Evolutionary conservation across 192 early-diverging fungal species (phyloP).

Genomic region (Linnemannia schmuckeri): DNA sequence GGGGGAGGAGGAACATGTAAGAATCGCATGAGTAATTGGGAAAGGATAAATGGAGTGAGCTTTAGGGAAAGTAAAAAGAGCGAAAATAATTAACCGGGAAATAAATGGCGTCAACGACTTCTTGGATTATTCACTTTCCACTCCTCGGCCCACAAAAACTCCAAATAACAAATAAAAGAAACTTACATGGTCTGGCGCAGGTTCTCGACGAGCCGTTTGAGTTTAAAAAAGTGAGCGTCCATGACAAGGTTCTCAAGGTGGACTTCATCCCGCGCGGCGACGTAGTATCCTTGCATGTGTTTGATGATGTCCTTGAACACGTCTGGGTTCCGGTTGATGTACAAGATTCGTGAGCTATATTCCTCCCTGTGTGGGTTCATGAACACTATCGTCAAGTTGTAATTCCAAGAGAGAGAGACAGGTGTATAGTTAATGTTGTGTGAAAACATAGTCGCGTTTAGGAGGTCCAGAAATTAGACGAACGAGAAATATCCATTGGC

Average conservation of each 20-base stretch:
- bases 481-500: not conserved
- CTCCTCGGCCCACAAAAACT: not conserved
- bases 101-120: not conserved
- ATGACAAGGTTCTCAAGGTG: conserved; percentile 53
- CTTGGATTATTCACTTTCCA: not conserved
- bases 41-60: not conserved
- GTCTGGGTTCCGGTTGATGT: conserved; percentile 67
- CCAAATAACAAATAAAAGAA: not conserved
- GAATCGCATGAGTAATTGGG: not conserved
- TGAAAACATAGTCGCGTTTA: not conserved
- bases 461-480: not conserved
- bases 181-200: conserved; percentile 57
- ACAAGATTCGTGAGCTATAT: conserved; percentile 40
- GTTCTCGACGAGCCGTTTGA: conserved; percentile 52
- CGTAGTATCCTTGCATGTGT: conserved; percentile 68
- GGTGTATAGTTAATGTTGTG: too few relatives aligned
- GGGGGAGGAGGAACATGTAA: not conserved
- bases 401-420: not conserved
- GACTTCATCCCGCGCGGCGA: conserved; percentile 59
- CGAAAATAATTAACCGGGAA: not conserved
- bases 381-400: conserved; percentile 28
- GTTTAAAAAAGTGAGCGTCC: conserved; percentile 62
- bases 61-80: not conserved
- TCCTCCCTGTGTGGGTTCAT: conserved; percentile 40
- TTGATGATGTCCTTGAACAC: conserved; percentile 66